Percentiles rank a stretch among this genome's conserved stretches.
Conservation (phyloP, 2,329 filamentous ascomycete species). For the Rhynchosporium secalis region DNA sequence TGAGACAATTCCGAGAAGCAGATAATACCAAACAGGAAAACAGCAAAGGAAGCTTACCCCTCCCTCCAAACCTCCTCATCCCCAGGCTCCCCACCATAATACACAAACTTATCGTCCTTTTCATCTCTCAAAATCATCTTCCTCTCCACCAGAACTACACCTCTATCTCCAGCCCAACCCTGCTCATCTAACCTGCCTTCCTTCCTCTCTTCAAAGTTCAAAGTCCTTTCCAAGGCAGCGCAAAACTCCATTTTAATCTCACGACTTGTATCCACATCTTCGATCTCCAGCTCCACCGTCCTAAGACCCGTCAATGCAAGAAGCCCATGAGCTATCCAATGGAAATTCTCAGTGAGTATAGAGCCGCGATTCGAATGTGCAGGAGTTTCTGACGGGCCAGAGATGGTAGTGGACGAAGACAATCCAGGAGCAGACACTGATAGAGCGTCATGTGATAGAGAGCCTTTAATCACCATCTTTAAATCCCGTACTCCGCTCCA, state of each 20-base stretch:
- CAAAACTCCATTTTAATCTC: constrained; percentile 27
- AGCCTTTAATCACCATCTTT: constrained; percentile 21
- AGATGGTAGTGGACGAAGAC: not conserved
- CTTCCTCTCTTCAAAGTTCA: not conserved
- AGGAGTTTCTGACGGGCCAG: no score
- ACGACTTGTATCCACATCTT: constrained; percentile 19
- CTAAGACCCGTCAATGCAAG: constrained; percentile 13
- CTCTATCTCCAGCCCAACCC: constrained; percentile 9
- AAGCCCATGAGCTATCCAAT: constrained; percentile 11
- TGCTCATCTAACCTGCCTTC: not conserved
- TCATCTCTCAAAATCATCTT: not conserved
- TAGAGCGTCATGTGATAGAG: constrained; percentile 1
- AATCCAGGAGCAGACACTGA: not conserved
- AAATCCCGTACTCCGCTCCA: constrained; percentile 23
- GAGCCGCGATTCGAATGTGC: no score
- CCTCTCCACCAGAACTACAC: constrained; percentile 21
- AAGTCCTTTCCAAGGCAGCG: constrained; percentile 8
- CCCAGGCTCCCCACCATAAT: constrained; percentile 20
- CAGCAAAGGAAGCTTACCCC: constrained; percentile 4
- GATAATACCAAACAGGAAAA: not conserved
- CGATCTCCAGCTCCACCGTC: constrained; percentile 25
- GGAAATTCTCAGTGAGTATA: no score
- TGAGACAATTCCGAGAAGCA: not conserved
- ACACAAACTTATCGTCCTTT: constrained; percentile 10
- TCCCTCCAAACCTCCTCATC: constrained; percentile 20